Conservation (phyloP, 2,329 filamentous ascomycete genomes). For the Phialophora verrucosa region DNA sequence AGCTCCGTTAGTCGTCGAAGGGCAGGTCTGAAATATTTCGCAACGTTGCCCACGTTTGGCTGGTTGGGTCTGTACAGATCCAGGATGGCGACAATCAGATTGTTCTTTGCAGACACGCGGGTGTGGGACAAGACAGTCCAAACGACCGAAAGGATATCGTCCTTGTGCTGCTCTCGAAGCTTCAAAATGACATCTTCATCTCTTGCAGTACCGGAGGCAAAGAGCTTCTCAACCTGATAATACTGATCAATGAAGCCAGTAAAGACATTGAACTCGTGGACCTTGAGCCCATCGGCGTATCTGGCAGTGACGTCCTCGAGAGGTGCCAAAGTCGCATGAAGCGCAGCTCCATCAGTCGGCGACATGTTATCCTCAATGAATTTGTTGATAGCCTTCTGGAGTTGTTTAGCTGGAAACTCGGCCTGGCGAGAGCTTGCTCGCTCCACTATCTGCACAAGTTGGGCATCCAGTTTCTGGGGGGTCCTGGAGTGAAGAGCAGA, state of each 20-base stretch:
- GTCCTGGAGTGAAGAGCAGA: conserved; percentile 97
- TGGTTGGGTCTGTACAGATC: conserved; percentile 95
- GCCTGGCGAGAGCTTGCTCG: conserved; percentile 75
- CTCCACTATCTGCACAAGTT: conserved; percentile 84
- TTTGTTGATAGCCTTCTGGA: conserved; percentile 81
- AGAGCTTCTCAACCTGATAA: conserved; percentile 81
- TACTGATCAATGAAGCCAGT: conserved; percentile 79
- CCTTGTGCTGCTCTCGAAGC: conserved; percentile 95
- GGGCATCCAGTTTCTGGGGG: conserved; percentile 87
- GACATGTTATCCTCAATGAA: conserved; percentile 88
- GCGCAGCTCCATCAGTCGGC: conserved; percentile 71
- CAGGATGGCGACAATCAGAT: conserved; percentile 85
- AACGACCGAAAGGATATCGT: conserved; percentile 82
- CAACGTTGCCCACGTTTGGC: conserved; percentile 84
- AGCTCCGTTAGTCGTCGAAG: conserved; percentile 89
- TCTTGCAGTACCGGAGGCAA: conserved; percentile 80
- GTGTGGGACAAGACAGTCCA: conserved; percentile 93
- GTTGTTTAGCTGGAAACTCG: conserved; percentile 90
- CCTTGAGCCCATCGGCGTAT: conserved; percentile 87
- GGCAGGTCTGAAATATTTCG: conserved; percentile 81
- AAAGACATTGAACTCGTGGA: conserved; percentile 85
- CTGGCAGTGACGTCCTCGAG: conserved; percentile 76
- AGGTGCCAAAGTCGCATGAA: conserved; percentile 75
- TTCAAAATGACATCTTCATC: conserved; percentile 94
- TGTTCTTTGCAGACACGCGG: conserved; percentile 90